These are phyloP conservation scores for Leishmania major DNA, from an alignment of 208 protist species.

Conservation along the genomic window DNA sequence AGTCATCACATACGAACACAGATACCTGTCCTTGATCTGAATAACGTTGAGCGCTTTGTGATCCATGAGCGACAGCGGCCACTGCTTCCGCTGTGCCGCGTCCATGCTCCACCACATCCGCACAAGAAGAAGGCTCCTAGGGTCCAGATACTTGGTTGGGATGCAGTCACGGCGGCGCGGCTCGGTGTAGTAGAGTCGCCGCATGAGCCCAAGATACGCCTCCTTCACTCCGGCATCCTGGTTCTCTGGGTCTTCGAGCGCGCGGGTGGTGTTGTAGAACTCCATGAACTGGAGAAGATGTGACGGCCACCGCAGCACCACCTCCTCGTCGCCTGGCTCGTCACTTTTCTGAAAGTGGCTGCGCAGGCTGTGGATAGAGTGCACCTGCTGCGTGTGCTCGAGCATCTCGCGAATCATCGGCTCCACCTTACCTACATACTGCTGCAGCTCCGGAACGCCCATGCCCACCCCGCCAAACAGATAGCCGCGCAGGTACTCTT, in stretches of 20 bases:
- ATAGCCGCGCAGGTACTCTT: slow-evolving; percentile 82
- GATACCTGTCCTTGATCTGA: slow-evolving; percentile 48
- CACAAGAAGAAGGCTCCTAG: slow-evolving; percentile 51
- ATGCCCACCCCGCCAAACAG: slow-evolving; percentile 68
- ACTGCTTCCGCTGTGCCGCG: slow-evolving; percentile 28
- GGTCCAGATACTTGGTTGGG: slow-evolving; percentile 56
- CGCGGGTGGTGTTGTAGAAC: slow-evolving; percentile 80
- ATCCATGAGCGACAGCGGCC: slow-evolving; percentile 67
- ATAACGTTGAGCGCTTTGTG: slow-evolving; percentile 82
- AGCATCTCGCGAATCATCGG: slow-evolving; percentile 89
- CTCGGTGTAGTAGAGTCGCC: slow-evolving; percentile 58
- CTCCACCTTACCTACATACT: slow-evolving; percentile 87
- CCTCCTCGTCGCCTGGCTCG: slow-evolving; percentile 51
- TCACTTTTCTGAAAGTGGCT: slow-evolving; percentile 66
- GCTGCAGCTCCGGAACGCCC: slow-evolving; percentile 84
- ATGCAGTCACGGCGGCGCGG: slow-evolving; percentile 60
- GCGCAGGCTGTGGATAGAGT: slow-evolving; percentile 76
- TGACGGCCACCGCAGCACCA: slow-evolving; percentile 82
- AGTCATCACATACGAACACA: slow-evolving; percentile 64
- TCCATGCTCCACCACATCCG: slow-evolving; percentile 55
- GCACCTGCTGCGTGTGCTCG: slow-evolving; percentile 86
- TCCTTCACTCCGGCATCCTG: slow-evolving; percentile 48
- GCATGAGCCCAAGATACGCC: slow-evolving; percentile 67
- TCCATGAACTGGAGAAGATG: slow-evolving; percentile 91
- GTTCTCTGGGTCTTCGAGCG: slow-evolving; percentile 73